These are phyloP conservation scores for Tulasnella sp. DNA, from an alignment of 768 basidiomycete species.

Conservation along the genomic window DNA sequence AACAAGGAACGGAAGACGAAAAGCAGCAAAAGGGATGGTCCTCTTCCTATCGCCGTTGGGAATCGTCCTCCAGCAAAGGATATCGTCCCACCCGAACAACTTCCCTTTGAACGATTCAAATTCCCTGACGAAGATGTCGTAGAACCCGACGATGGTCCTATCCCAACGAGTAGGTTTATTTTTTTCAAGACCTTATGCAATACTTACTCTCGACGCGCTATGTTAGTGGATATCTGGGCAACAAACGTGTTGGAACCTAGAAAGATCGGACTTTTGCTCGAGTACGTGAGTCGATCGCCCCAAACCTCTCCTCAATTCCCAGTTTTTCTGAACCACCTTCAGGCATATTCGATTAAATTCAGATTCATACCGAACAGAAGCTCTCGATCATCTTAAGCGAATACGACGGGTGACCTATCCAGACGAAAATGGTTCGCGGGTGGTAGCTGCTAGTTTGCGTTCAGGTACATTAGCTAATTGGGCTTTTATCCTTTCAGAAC, in stretches of 20 bases:
- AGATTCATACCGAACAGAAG: not conserved
- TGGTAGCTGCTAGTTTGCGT: slow-evolving; percentile 2
- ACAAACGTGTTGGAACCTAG: not conserved
- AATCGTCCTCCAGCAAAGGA: not conserved
- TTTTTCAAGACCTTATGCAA: not conserved
- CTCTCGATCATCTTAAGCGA: slow-evolving; percentile 73
- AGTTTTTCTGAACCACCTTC: not conserved
- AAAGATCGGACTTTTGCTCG: slow-evolving; percentile 29
- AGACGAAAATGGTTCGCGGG: not conserved
- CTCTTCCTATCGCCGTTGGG: not conserved
- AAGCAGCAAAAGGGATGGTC: not conserved
- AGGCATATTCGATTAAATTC: slow-evolving; percentile 20
- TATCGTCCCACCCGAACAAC: not conserved
- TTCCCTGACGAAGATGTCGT: slow-evolving; percentile 26
- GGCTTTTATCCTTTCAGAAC: not conserved
- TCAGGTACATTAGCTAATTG: slow-evolving; percentile 12
- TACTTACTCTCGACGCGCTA: not conserved
- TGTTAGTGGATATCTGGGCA: slow-evolving; percentile 21
- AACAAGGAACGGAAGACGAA: not conserved
- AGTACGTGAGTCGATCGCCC: slow-evolving; percentile 15
- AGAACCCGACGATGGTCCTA: slow-evolving; percentile 19
- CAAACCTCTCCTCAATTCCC: not conserved
- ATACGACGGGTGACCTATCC: slow-evolving; percentile 52
- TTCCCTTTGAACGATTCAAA: slow-evolving; percentile 27
- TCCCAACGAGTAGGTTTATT: slow-evolving; percentile 4